Percentiles rank a stretch among this genome's conserved stretches.
Conservation (phyloP, 192 early-diverging fungal species). For the Jimgerdemannia flammicorona region DNA sequence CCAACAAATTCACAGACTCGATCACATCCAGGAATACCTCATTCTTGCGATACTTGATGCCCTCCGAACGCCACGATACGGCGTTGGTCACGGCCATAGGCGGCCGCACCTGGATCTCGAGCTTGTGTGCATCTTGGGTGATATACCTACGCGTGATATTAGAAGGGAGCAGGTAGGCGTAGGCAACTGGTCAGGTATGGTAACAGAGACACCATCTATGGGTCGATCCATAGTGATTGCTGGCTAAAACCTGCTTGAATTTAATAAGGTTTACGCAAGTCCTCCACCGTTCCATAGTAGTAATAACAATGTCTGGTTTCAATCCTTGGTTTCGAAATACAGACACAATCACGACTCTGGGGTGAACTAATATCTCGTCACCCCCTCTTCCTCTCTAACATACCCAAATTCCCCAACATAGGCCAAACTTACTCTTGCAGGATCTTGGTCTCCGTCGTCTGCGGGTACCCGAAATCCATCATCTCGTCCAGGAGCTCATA, state of each 20-base stretch:
- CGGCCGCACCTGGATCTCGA: constrained; percentile 72
- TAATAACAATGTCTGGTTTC: no score
- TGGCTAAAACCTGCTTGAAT: no score
- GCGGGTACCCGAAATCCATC: constrained; percentile 91
- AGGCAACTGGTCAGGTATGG: no score
- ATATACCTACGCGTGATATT: constrained; percentile 62
- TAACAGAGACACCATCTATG: no score
- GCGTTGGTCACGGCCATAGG: constrained; percentile 81
- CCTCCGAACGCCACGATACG: constrained; percentile 69
- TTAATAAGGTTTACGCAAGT: no score
- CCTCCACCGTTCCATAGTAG: no score
- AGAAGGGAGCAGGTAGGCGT: neutral
- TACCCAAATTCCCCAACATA: no score
- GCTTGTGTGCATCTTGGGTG: constrained; percentile 94
- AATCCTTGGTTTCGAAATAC: no score
- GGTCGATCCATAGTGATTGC: no score
- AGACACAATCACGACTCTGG: no score
- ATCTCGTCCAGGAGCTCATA: constrained; percentile 90
- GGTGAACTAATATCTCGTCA: no score
- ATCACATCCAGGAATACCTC: constrained; percentile 76
- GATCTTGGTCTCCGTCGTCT: constrained; percentile 87
- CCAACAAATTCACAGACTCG: constrained; percentile 70
- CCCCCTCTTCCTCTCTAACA: no score
- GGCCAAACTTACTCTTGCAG: constrained; percentile 57
- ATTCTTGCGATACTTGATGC: constrained; percentile 71